These are phyloP conservation scores for Mucor velutinosus DNA, from an alignment of 371 early-diverging fungal genomes.

Conservation along the genomic window DNA sequence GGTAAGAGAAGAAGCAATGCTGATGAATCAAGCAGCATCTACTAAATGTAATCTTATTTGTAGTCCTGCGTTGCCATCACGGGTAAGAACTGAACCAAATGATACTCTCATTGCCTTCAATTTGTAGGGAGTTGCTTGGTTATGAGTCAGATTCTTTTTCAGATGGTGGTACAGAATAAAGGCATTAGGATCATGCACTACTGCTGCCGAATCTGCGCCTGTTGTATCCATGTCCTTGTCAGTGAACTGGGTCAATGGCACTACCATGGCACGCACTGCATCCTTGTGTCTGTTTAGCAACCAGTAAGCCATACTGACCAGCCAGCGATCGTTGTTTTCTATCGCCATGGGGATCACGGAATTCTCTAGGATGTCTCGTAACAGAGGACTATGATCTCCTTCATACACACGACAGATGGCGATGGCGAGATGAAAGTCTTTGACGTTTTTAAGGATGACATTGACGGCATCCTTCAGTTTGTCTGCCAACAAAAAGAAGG, in stretches of 20 bases:
- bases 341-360: conserved; percentile 48
- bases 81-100: no score
- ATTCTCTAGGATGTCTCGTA: conserved; percentile 57
- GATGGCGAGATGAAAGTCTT: conserved; percentile 91
- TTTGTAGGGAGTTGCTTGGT: no score
- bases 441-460: conserved; percentile 87
- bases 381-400: conserved; percentile 67
- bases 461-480: conserved; percentile 87
- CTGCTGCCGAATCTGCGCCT: conserved; percentile 24
- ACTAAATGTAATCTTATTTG: no score
- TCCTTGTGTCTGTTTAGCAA: conserved; percentile 65
- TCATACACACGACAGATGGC: conserved; percentile 88
- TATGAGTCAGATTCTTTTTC: conserved; percentile 36
- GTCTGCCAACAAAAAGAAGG: conserved; percentile 93
- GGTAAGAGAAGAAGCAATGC: no score
- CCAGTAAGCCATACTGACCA: conserved; percentile 67
- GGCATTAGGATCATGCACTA: conserved; percentile 71
- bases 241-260: conserved; percentile 27
- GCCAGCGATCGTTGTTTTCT: conserved; percentile 71
- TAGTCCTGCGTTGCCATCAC: no score
- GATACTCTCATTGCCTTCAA: no score
- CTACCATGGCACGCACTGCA: conserved; percentile 68
- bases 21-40: no score
- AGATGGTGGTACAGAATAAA: conserved; percentile 77
- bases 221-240: not conserved